Evolutionary conservation across 2,329 filamentous ascomycete species (phyloP).

Genomic region (Chaetomiaceae sp.): DNA sequence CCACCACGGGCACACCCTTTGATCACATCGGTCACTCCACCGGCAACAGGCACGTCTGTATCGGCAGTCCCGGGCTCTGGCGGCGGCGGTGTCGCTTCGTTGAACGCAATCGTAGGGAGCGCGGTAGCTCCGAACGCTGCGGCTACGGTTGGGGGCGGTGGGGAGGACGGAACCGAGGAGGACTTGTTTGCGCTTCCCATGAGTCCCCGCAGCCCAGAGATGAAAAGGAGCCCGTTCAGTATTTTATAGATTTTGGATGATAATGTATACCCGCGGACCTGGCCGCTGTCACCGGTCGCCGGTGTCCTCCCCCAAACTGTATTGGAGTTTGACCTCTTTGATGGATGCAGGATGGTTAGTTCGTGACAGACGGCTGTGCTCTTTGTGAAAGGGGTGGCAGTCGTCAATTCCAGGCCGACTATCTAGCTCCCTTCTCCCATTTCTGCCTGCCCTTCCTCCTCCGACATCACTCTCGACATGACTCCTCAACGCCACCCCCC

Average conservation of each 20-base stretch:
- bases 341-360: too few species aligned
- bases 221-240: conserved; percentile 77
- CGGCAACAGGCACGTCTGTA: conserved; percentile 59
- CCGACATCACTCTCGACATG: too few species aligned
- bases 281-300: neutral
- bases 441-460: too few species aligned
- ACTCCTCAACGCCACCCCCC: conserved; percentile 70
- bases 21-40: conserved; percentile 47
- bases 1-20: conserved; percentile 17
- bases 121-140: conserved; percentile 30
- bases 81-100: conserved; percentile 34
- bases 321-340: too few species aligned
- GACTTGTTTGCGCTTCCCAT: conserved; percentile 84
- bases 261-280: neutral
- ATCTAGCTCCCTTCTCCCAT: too few species aligned
- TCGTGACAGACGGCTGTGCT: too few species aligned
- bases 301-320: neutral
- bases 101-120: conserved; percentile 40
- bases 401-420: too few species aligned
- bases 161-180: conserved; percentile 59
- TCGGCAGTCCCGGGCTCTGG: conserved; percentile 45
- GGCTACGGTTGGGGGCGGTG: conserved; percentile 27
- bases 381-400: too few species aligned
- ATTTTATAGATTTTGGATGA: conserved; percentile 34
- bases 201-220: conserved; percentile 80